Evolutionary conservation across 768 basidiomycete species (phyloP), one percentile per base, ranked within the genome.

Genomic region (Pulveroboletus sp.): DNA sequence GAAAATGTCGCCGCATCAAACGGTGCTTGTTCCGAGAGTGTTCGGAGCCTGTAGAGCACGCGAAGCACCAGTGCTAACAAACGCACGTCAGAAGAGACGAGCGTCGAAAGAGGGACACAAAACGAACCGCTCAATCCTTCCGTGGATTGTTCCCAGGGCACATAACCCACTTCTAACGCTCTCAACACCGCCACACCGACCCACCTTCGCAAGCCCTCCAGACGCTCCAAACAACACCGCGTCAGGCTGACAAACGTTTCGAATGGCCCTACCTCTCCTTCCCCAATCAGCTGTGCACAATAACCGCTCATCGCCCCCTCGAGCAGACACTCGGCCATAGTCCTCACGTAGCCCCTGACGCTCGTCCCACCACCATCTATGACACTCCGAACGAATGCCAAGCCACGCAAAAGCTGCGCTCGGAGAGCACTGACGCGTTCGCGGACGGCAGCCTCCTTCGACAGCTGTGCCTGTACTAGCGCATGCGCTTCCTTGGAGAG

Each of bases 1-100:
- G 89, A 82, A 68, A 89, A 95, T 0, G 93, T 93, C 2, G 89
- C 82, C 1, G 86, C 77, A 62, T 95, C 91, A 44, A 97, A 85
- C 0, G 92, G 82, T 1, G 79, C 70, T 55, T 90, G 85, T 54
- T 94, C 89, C 0, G 90, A 83, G 4, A 94, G 73, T 50, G 79
- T 86, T 17, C 89, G 82, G 0, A 98, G 66, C 17, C 89, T 82
- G 64, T 95, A 88, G 2, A 99, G 73, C 1, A 98, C 83, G 26
- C 96, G 88, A 40, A 89, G 72, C 24, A 94, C 76, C 30, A 97
- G 73, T 6, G 75, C 93, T 93, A 50, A 8, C 24, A 13, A 3
- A 24, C 8, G 13, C 27, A 10, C 24, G 9, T 14, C 47, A 49
- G 49, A 27, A 2, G 13, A 5, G 8, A 11, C 11, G 14, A 26